Conservation (phyloP, 2,329 filamentous ascomycete genomes). For the Fusarium bulbicola region DNA sequence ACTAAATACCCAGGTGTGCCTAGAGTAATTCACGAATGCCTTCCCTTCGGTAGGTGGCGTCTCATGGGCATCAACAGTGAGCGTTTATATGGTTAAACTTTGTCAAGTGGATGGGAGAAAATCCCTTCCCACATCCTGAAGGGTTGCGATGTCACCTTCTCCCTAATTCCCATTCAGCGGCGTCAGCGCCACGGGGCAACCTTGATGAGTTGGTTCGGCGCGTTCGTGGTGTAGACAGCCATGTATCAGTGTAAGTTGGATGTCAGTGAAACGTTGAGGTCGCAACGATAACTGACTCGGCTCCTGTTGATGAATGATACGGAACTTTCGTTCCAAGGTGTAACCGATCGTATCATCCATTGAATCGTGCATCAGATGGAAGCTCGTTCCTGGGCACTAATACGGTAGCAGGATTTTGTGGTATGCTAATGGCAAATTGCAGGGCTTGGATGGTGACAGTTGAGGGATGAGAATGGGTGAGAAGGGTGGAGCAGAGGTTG, state of each 20-base stretch:
- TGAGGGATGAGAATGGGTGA: neutral
- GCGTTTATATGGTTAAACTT: constrained; percentile 24
- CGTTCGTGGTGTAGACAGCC: neutral
- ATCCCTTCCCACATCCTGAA: constrained; percentile 30
- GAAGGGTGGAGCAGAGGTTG: neutral
- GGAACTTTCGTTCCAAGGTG: constrained; percentile 1
- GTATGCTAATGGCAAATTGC: neutral
- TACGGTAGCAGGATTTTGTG: neutral
- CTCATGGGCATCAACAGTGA: constrained; percentile 28
- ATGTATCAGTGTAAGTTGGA: neutral
- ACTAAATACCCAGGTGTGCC: neutral
- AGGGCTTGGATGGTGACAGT: neutral
- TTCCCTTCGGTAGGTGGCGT: constrained; percentile 23
- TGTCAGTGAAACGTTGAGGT: constrained; percentile 8
- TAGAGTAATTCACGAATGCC: neutral
- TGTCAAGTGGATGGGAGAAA: constrained; percentile 21
- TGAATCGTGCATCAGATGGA: neutral
- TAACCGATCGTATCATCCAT: neutral
- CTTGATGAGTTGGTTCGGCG: constrained; percentile 10
- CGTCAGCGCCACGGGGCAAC: constrained; percentile 17
- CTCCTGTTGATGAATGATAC: neutral
- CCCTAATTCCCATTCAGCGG: constrained; percentile 25
- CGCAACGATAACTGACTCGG: neutral
- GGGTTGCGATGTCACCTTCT: constrained; percentile 26
- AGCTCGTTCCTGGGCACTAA: neutral